Conservation (phyloP, 805 yeast species). For the Metschnikowia santaceciliae region DNA sequence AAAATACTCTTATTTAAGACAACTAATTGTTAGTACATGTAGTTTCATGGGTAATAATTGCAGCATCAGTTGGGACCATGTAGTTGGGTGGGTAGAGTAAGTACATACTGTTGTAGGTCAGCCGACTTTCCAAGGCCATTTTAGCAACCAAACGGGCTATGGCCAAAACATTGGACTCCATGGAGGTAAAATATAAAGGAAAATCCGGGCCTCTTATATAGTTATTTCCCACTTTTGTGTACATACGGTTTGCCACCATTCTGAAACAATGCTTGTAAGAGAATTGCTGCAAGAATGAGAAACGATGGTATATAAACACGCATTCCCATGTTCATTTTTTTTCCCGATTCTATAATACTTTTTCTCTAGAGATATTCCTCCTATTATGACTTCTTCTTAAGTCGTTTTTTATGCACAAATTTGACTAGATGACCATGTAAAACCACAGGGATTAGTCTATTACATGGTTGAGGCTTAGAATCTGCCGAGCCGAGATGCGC, state of each 20-base stretch:
- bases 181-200: not conserved
- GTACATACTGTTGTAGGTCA: conserved; percentile 10
- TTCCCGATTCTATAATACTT: too few relatives aligned
- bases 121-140: conserved; percentile 3
- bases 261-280: conserved; percentile 2
- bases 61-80: not conserved
- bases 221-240: not conserved
- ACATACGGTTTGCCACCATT: not conserved
- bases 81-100: not conserved
- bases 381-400: too few relatives aligned
- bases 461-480: too few relatives aligned
- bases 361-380: too few relatives aligned
- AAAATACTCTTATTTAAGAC: too few relatives aligned
- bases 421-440: not conserved
- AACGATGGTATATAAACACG: not conserved
- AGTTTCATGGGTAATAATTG: too few relatives aligned
- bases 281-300: conserved; percentile 2
- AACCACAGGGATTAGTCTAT: not conserved
- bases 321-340: not conserved
- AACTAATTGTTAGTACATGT: not conserved
- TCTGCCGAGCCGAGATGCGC: not conserved
- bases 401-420: too few relatives aligned
- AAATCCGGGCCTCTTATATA: not conserved
- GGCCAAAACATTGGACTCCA: conserved; percentile 8
- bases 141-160: conserved; percentile 14